Base-by-base conservation (phyloP, 495 filamentous ascomycete species). In the Aspergillus sparsus region DNA sequence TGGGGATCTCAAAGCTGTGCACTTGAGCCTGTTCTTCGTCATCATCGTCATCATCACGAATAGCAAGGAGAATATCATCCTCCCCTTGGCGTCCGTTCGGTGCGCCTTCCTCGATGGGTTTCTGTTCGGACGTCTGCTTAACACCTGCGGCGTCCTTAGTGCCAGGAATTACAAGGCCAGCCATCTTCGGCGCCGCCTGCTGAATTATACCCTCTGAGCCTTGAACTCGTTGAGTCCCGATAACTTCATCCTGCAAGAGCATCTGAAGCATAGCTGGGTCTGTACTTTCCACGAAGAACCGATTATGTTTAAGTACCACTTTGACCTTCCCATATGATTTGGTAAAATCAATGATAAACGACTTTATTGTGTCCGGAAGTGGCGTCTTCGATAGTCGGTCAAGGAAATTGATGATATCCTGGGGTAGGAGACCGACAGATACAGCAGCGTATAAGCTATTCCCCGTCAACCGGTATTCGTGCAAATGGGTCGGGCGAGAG, bases 381-480 rank as follows among this genome's bases (percentile, higher is more conserved):
- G 88, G 82, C 0, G 89, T 93, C 75, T 98, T 98, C 12, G 91
- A 89, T 59, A 97, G 83, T 39, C 89, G 83, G 53, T 97, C 91
- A 34, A 99, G 77, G 33, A 90, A 89, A 56, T 84, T 85, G 61
- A 98, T 90, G 61, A 99, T 97, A 72, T 98, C 94, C 60, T 89
- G 78, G 4, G 92, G 89, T 56, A 87, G 84, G 52, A 97, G 74
- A 10, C 94, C 94, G 53, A 97, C 90, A 9, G 92, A 96, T 3
- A 97, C 91, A 31, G 94, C 95, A 2, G 94, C 93, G 72, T 97
- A 97, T 33, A 98, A 79, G 71, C 91, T 96, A 71, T 98, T 92
- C 6, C 89, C 82, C 0, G 92, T 98, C 67, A 99, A 80, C 35
- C 85, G 82, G 75, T 98, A 99, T 73, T 98, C 94, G 71, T 98